Base-by-base conservation (phyloP, 106 monocot species). In the Dioscorea dumetorum region DNA sequence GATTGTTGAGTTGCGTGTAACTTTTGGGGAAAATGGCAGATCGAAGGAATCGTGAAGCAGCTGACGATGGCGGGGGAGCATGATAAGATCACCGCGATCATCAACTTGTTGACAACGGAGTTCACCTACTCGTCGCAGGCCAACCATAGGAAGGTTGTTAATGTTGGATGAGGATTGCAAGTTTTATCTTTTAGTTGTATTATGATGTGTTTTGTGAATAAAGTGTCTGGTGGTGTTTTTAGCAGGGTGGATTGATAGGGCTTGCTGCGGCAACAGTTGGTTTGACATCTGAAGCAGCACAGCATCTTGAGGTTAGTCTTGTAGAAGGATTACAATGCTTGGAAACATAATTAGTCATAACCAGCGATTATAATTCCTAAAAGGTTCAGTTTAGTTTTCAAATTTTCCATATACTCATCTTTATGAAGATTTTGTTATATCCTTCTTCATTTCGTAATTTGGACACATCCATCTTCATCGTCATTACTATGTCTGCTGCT, bases 201-300 rank as follows among this genome's bases (percentile, higher is more conserved):
- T 54, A 19, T 54, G 15, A 54, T 54, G 15, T 54, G 15, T 28
- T 19, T 54, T 54, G 54, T 54, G 54, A 41, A 19, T 54, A 19
- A 54, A 3, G 54, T 20, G 35, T 12, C 32, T 49, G 28, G 19
- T 35, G 41, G 41, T 22, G 19, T 18, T 53, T 49, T 76, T 64
- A 72, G 65, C 67, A 97, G 97, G 97, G 97, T 67, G 97, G 97
- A 33, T 81, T 97, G 67, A 88, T 87, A 21, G 97, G 92, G 7
- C 92, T 97, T 77, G 97, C 97, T 31, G 97, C 97, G 24, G 97
- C 73, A 3, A 97, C 97, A 16, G 92, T 97, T 69, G 97, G 92
- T 51, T 83, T 97, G 80, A 80, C 89, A 12, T 53, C 68, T 22
- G 92, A 97, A 78, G 97, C 92, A 32, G 82, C 82, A 49, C 91